Evolutionary conservation across 1,284 basidiomycete species (phyloP).

Genomic region (Irpex lacteus): DNA sequence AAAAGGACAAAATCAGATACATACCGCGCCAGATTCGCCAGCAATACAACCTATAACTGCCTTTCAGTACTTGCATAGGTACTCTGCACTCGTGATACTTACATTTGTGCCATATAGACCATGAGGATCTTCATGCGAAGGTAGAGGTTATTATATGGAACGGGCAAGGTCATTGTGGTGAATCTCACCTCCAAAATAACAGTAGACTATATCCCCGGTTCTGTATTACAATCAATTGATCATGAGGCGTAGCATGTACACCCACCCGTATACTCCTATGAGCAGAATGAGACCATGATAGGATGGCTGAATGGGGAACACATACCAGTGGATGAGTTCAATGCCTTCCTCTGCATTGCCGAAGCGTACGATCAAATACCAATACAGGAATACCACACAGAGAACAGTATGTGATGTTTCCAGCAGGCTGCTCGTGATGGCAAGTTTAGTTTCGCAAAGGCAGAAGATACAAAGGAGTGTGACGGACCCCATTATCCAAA

Average conservation of each 20-base stretch:
- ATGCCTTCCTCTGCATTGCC: not conserved
- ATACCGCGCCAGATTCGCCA: conserved; percentile 1
- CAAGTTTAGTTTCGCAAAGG: not conserved
- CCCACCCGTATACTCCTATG: not conserved
- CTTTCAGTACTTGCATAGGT: not conserved
- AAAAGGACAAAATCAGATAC: not conserved
- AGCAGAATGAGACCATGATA: not conserved
- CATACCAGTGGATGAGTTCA: not conserved
- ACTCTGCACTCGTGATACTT: not conserved
- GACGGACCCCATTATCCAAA: conserved; percentile 1
- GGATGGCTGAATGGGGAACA: not conserved
- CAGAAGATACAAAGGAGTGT: not conserved
- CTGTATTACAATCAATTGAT: not conserved
- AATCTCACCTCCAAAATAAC: not conserved
- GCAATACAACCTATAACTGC: not conserved
- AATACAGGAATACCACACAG: not conserved
- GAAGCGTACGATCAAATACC: not conserved
- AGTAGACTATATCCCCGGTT: not conserved
- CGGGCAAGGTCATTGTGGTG: not conserved
- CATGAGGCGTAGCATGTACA: not conserved
- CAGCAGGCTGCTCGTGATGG: not conserved
- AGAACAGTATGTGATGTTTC: conserved; percentile 2
- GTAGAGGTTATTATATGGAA: not conserved
- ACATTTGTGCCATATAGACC: not conserved
- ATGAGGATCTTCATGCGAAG: not conserved